A percentile compares a stretch with the other conserved stretches of the same genome.
Conservation (phyloP, 2,329 filamentous ascomycete species). For the Botrytis hyacinthi region DNA sequence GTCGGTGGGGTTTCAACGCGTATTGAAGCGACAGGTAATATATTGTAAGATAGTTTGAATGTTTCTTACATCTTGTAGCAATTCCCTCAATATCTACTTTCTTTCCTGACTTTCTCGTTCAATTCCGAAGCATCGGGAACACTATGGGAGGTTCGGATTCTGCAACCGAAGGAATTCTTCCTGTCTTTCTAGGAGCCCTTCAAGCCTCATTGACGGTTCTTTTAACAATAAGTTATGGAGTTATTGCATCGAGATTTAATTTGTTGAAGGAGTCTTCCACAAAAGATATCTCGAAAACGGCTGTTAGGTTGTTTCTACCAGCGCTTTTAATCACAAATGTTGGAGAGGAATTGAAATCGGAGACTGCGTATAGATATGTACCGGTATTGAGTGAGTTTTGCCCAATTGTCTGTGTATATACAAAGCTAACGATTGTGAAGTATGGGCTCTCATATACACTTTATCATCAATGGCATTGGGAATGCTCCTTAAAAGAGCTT, state of each 20-base stretch:
- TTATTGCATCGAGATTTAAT: conserved; percentile 42
- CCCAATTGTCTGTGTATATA: not conserved
- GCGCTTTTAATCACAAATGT: conserved; percentile 48
- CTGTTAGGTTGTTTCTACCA: conserved; percentile 48
- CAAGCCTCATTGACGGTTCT: conserved; percentile 49
- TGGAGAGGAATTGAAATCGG: conserved; percentile 43
- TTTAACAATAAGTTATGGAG: conserved; percentile 47
- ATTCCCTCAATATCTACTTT: no score
- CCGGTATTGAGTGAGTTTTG: conserved; percentile 36
- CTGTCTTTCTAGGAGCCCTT: conserved; percentile 46
- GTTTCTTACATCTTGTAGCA: not conserved
- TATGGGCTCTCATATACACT: conserved; percentile 46
- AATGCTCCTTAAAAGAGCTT: conserved; percentile 38
- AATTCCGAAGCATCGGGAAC: not conserved
- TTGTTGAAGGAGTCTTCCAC: conserved; percentile 41
- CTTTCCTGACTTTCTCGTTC: not conserved
- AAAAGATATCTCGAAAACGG: conserved; percentile 47
- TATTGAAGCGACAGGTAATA: not conserved
- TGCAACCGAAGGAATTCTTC: conserved; percentile 32
- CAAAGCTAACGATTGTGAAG: not conserved
- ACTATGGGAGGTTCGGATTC: not conserved
- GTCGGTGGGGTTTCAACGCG: not conserved
- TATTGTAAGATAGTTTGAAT: no score
- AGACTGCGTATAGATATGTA: conserved; percentile 41
- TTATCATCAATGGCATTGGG: conserved; percentile 45